Evolutionary conservation across 2,329 filamentous ascomycete genomes (phyloP), one percentile per base, ranked within the genome.

Genomic region (Periconia sp.): DNA sequence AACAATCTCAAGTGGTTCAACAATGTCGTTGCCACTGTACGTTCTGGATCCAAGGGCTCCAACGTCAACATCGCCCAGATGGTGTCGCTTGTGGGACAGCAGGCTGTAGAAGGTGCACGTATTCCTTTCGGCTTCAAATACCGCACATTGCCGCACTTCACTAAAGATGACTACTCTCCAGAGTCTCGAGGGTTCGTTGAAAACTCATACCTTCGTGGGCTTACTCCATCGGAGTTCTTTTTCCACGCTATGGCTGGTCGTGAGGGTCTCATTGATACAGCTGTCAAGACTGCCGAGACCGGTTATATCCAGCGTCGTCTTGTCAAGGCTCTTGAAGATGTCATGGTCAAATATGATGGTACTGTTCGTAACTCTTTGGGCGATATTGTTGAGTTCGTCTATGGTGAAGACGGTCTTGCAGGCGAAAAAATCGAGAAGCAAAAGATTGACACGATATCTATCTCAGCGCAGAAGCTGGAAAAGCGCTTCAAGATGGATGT

Each of bases 241-340:
- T 99, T 99, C 83, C 94, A 99, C 84, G 94, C 94, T 71, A 99
- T 99, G 94, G 94, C 94, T 82, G 94, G 94, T 91, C 87, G 94
- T 81, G 94, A 99, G 78, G 94, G 94, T 96, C 83, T 99, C 51
- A 99, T 99, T 66, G 94, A 99, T 83, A 99, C 94, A 49, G 94
- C 94, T 62, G 95, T 99, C 77, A 99, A 99, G 84, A 99, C 94
- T 61, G 94, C 94, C 18, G 95, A 99, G 76, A 99, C 95, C 53
- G 94, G 94, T 77, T 99, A 99, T 74, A 99, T 99, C 61, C 95
- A 99, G 77, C 91, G 94, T 78, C 92, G 95, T 81, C 84, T 99
- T 44, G 94, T 99, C 69, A 99, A 99, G 78, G 95, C 95, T 11
- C 84, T 99, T 2, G 94, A 99, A 82, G 94, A 99, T 74, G 89